Evolutionary conservation across 2,329 filamentous ascomycete genomes (phyloP), one percentile per base, ranked within the genome.

Genomic region (Sporothrix inflata): DNA sequence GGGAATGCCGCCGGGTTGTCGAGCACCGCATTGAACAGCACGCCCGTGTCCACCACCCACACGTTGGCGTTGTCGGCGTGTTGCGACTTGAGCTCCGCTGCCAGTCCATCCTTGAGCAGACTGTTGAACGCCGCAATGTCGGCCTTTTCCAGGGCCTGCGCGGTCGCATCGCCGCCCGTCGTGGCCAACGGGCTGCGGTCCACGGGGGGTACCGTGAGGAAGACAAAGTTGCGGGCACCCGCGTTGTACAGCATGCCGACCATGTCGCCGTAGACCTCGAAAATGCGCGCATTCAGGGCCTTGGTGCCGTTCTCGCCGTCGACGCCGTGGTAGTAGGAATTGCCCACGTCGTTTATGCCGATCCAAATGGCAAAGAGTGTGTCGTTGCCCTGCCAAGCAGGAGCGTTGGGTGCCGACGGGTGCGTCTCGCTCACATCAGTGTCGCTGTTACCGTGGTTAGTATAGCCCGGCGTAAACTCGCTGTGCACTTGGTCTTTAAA

Each of bases 181-280:
- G 80, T 53, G 77, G 83, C 78, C 5, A 78, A 47, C 0, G 83
- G 83, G 0, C 82, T 81, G 69, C 82, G 79, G 60, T 84, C 76
- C 12, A 83, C 84, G 2, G 83, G 86, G 1, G 89, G 89, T 0
- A 90, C 88, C 69, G 84, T 89, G 40, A 91, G 74, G 70, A 91
- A 83, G 1, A 85, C 81, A 73, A 91, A 91, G 71, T 89, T 89
- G 5, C 88, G 81, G 1, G 84, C 84, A 0, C 89, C 89, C 2
- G 82, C 80, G 2, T 80, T 77, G 74, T 89, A 89, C 7, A 91
- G 79, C 24, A 82, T 72, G 70, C 83, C 79, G 0, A 85, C 76
- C 1, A 85, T 77, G 3, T 77, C 77, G 14, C 81, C 81, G 71
- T 85, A 86, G 24, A 82, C 80, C 1, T 77, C 79, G n/a, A 86